Evolutionary conservation across 2,329 filamentous ascomycete genomes (phyloP).

Genomic region (Decorospora gaudefroyi): DNA sequence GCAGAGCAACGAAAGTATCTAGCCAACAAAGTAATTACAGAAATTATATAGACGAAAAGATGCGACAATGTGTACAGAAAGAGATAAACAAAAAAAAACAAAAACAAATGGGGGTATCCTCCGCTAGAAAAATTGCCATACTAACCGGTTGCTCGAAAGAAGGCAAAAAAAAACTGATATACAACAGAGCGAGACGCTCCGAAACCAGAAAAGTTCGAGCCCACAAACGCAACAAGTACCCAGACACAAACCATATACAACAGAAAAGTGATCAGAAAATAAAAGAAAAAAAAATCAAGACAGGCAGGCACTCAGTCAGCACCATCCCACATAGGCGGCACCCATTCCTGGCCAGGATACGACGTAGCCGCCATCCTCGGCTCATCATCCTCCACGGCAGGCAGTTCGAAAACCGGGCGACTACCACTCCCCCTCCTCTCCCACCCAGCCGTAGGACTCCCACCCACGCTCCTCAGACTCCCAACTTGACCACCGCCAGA

Average conservation of each 20-base stretch:
- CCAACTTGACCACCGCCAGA: slow-evolving; percentile 39
- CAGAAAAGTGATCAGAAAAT: slow-evolving; percentile 3
- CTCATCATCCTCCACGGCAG: slow-evolving; percentile 52
- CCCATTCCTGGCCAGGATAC: slow-evolving; percentile 74
- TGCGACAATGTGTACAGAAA: not conserved
- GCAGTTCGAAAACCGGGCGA: slow-evolving; percentile 40
- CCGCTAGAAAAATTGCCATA: too few relatives aligned
- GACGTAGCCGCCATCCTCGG: slow-evolving; percentile 68
- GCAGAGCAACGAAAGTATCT: too few relatives aligned
- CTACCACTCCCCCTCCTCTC: slow-evolving; percentile 30
- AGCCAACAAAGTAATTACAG: too few relatives aligned
- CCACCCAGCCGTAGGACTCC: slow-evolving; percentile 38
- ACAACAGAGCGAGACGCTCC: too few relatives aligned
- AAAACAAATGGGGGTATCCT: too few relatives aligned
- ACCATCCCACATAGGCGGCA: slow-evolving; percentile 53
- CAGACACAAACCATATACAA: not conserved
- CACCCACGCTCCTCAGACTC: slow-evolving; percentile 38
- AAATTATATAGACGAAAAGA: not conserved
- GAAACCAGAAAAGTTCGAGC: too few relatives aligned
- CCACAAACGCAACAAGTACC: not conserved
- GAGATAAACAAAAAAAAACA: too few relatives aligned
- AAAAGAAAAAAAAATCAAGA: not conserved
- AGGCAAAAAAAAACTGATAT: too few relatives aligned
- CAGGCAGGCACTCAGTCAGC: slow-evolving; percentile 25
- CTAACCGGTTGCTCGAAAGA: too few relatives aligned